phyloP scores from a whole-genome alignment of 148 eudicot genomes.

The Polygonum aviculare region DNA sequence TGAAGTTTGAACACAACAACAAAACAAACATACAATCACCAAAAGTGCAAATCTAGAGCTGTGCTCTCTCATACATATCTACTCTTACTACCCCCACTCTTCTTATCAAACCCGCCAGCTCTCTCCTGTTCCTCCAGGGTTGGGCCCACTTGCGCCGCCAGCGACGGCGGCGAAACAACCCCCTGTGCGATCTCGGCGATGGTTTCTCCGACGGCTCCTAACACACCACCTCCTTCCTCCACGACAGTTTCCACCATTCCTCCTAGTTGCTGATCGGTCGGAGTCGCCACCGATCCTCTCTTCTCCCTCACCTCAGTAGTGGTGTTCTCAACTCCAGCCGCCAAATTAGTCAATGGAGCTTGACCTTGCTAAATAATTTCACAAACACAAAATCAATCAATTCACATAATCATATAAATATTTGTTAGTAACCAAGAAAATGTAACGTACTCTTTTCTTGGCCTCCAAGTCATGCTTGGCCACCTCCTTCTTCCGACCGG shows the following conservation, averaged over 20 bases:
- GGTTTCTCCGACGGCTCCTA: slow-evolving; percentile 29
- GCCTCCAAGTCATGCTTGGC: slow-evolving; percentile 10
- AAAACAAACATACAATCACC: background rate
- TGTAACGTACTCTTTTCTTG: slow-evolving; percentile 4
- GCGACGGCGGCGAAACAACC: background rate
- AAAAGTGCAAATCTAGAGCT: no score
- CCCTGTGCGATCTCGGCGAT: slow-evolving; percentile 27
- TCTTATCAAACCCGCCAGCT: background rate
- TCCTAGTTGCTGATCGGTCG: background rate
- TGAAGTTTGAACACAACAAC: background rate
- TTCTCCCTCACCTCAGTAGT: background rate
- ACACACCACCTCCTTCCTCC: slow-evolving; percentile 19
- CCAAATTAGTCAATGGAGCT: background rate
- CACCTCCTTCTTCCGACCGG: slow-evolving; percentile 9
- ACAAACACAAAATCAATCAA: no score
- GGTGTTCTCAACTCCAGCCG: background rate
- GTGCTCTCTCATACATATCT: background rate
- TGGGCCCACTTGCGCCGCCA: background rate
- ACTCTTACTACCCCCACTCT: background rate
- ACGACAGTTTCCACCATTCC: background rate
- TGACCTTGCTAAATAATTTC: background rate
- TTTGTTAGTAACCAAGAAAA: background rate
- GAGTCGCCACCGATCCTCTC: background rate
- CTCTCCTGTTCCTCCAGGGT: background rate
- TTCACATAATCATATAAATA: no score